Evolutionary conservation across 2,329 filamentous ascomycete species (phyloP).

Genomic region (Talaromyces albobiverticillius): DNA sequence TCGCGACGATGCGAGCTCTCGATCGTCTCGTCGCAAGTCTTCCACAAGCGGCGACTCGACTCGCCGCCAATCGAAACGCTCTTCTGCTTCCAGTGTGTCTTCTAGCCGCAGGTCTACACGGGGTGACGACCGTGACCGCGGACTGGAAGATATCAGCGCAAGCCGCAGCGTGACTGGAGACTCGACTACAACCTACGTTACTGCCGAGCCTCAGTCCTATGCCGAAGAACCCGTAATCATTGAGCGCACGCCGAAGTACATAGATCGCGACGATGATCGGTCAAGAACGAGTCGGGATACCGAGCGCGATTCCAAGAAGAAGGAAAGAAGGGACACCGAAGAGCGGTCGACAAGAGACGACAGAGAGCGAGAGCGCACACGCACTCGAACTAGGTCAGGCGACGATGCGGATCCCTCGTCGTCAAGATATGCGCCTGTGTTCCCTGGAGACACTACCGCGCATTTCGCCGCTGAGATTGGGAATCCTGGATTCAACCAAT

Average conservation of each 20-base stretch:
- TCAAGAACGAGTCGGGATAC: constrained; percentile 6
- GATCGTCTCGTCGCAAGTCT: constrained; percentile 16
- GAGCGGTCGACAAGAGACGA: constrained; percentile 16
- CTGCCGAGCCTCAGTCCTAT: constrained; percentile 33
- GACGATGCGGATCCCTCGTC: constrained; percentile 24
- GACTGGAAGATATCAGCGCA: constrained; percentile 32
- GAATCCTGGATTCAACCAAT: constrained; percentile 31
- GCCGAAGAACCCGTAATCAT: constrained; percentile 26
- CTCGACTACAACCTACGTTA: constrained; percentile 32
- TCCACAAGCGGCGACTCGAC: constrained; percentile 9
- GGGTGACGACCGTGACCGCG: constrained; percentile 43
- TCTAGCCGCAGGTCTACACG: constrained; percentile 40
- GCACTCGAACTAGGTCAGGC: constrained; percentile 26
- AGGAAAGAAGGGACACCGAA: constrained; percentile 26
- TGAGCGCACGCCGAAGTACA: constrained; percentile 28
- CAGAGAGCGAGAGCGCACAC: constrained; percentile 23
- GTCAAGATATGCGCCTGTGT: constrained; percentile 19
- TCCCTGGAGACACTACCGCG: constrained; percentile 23
- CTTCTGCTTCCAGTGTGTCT: constrained; percentile 23
- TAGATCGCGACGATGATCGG: constrained; percentile 15
- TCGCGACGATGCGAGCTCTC: constrained; percentile 33
- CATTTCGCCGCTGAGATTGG: constrained; percentile 30
- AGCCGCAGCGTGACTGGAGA: constrained; percentile 20
- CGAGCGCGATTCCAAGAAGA: constrained; percentile 21
- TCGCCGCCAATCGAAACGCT: constrained; percentile 23